Evolutionary conservation across 148 eudicot species (phyloP).

Genomic region (Cornus controversa): DNA sequence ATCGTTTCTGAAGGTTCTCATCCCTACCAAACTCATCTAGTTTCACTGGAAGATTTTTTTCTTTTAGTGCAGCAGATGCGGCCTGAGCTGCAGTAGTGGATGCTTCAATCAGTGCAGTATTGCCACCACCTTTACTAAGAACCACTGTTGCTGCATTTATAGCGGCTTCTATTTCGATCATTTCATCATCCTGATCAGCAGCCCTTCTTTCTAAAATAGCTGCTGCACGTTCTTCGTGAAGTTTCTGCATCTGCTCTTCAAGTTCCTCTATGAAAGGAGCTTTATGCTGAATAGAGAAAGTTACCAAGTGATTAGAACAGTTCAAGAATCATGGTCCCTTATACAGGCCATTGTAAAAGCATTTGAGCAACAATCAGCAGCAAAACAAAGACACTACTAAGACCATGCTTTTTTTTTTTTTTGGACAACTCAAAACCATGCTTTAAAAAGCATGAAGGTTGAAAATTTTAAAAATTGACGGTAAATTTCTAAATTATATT

Average conservation of each 20-base stretch:
- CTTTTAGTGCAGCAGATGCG: conserved; percentile 54
- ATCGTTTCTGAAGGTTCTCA: conserved; percentile 65
- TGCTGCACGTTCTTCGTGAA: conserved; percentile 77
- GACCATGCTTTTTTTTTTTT: too few species aligned
- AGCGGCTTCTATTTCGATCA: conserved; percentile 79
- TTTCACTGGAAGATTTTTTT: conserved; percentile 58
- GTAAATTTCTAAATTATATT: too few species aligned
- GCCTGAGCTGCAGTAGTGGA: conserved; percentile 79
- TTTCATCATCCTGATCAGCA: conserved; percentile 81
- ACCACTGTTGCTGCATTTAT: conserved; percentile 70
- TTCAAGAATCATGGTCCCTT: background rate
- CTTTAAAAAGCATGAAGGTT: too few species aligned
- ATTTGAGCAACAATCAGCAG: background rate
- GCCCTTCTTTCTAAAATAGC: conserved; percentile 67
- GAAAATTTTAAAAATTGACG: too few species aligned
- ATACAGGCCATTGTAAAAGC: background rate
- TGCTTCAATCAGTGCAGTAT: conserved; percentile 40
- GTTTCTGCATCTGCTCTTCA: conserved; percentile 89
- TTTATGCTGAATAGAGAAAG: conserved; percentile 60
- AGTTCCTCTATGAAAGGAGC: conserved; percentile 96
- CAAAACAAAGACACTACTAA: background rate
- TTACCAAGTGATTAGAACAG: conserved; percentile 8
- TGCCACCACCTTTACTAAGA: conserved; percentile 55
- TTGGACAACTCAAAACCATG: too few species aligned
- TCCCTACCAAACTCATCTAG: conserved; percentile 90